Percentiles rank a stretch among this genome's conserved stretches.
These are phyloP conservation scores for Phaeotremella skinneri DNA, from an alignment of 768 basidiomycete species.

Conservation along the genomic window DNA sequence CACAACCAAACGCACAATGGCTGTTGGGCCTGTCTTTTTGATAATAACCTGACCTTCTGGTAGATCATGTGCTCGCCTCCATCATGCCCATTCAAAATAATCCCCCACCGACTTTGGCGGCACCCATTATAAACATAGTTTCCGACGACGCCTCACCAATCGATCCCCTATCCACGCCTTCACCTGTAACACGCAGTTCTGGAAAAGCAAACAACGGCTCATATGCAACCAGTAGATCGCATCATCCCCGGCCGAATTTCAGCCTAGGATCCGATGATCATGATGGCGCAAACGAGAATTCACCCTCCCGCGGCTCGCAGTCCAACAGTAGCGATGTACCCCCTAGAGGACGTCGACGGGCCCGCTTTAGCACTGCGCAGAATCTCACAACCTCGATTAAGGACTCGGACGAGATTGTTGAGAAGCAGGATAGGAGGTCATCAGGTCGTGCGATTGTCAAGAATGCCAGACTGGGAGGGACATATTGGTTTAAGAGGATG, in stretches of 20 bases:
- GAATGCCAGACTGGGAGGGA: background rate
- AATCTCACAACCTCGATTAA: background rate
- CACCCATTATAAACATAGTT: background rate
- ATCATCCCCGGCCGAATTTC: background rate
- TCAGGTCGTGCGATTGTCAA: background rate
- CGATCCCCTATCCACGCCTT: background rate
- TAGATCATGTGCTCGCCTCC: too few relatives aligned
- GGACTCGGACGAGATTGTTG: background rate
- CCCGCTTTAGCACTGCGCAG: background rate
- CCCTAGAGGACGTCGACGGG: background rate
- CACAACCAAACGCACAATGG: too few relatives aligned
- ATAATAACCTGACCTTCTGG: too few relatives aligned
- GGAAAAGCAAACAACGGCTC: background rate
- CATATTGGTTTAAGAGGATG: conserved; percentile 2
- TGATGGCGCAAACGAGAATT: too few relatives aligned
- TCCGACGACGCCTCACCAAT: background rate
- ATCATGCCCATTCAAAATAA: background rate
- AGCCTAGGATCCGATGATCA: too few relatives aligned
- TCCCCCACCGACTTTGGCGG: background rate
- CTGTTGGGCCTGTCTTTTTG: too few relatives aligned
- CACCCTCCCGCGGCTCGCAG: too few relatives aligned
- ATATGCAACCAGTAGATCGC: background rate
- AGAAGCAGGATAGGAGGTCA: background rate
- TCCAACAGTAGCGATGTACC: too few relatives aligned
- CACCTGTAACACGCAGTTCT: background rate